Conservation (phyloP, 176 grass and related monocot species). For the Paspalum notatum region DNA sequence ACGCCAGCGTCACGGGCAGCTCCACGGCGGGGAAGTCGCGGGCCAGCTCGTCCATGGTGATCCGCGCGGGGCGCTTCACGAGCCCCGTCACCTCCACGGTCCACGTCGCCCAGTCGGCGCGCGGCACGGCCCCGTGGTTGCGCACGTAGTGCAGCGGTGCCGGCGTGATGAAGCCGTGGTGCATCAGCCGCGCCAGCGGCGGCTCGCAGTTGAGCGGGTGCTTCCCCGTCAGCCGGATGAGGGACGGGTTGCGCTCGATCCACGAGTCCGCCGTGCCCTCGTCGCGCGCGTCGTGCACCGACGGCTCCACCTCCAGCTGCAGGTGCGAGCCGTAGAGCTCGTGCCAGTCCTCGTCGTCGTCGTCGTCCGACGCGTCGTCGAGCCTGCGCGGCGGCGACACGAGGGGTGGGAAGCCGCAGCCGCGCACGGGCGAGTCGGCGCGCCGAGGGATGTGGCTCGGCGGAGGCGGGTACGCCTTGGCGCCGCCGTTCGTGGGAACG, state of each 20-base stretch:
- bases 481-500: constrained; percentile 26
- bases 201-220: constrained; percentile 96
- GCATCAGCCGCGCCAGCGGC: constrained; percentile 73
- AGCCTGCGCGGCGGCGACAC: constrained; percentile 14
- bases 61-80: constrained; percentile 41
- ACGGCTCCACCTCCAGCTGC: constrained; percentile 67
- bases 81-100: constrained; percentile 74
- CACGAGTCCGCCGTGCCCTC: constrained; percentile 79
- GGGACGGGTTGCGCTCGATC: constrained; percentile 73
- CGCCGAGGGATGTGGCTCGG: constrained; percentile 50
- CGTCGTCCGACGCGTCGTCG: constrained; percentile 36
- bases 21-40: constrained; percentile 54
- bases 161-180: constrained; percentile 93
- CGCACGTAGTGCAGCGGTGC: constrained; percentile 89
- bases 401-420: constrained; percentile 63
- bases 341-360: constrained; percentile 61
- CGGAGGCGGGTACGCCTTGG: constrained; percentile 40
- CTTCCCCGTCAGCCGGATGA: constrained; percentile 85
- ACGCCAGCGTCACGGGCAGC: constrained; percentile 69
- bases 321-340: constrained; percentile 42
- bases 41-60: constrained; percentile 75
- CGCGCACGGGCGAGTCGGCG: constrained; percentile 60
- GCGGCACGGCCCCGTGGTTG: constrained; percentile 81
- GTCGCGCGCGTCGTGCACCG: constrained; percentile 67
- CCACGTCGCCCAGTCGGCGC: constrained; percentile 62